Evolutionary conservation across 2,329 filamentous ascomycete genomes (phyloP).

Genomic region (Talaromyces sp.): DNA sequence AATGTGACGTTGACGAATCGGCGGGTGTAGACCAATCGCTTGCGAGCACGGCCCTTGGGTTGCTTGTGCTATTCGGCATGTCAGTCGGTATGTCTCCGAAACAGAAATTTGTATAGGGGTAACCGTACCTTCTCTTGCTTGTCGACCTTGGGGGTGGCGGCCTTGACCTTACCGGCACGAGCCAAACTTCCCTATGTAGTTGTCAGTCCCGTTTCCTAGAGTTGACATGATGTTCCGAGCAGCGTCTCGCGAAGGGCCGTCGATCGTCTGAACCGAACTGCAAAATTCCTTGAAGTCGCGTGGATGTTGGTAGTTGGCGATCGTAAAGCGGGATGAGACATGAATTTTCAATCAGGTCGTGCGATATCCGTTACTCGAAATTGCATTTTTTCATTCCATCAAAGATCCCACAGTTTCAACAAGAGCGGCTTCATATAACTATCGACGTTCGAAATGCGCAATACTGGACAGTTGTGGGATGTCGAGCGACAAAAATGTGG

Average conservation of each 20-base stretch:
- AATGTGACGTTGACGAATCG: slow-evolving; percentile 92
- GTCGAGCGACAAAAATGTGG: neutral
- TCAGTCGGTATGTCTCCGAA: slow-evolving; percentile 51
- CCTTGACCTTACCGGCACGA: slow-evolving; percentile 88
- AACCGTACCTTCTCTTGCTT: slow-evolving; percentile 16
- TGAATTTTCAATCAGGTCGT: neutral
- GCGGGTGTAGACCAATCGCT: slow-evolving; percentile 87
- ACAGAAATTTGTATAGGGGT: neutral
- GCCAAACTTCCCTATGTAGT: slow-evolving; percentile 57
- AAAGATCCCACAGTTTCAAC: no score
- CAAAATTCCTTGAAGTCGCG: neutral
- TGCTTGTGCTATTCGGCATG: slow-evolving; percentile 86
- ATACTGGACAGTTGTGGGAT: neutral
- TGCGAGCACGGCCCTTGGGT: slow-evolving; percentile 89
- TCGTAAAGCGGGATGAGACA: neutral
- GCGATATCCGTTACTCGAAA: neutral
- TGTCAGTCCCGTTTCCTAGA: neutral
- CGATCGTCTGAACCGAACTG: neutral
- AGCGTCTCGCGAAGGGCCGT: neutral
- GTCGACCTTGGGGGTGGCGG: slow-evolving; percentile 68
- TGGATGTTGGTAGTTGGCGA: no score
- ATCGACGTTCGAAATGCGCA: neutral
- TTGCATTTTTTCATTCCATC: neutral
- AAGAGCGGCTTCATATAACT: neutral
- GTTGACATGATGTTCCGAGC: neutral